Evolutionary conservation across 768 basidiomycete species (phyloP).

Genomic region (Tulasnella sp.): DNA sequence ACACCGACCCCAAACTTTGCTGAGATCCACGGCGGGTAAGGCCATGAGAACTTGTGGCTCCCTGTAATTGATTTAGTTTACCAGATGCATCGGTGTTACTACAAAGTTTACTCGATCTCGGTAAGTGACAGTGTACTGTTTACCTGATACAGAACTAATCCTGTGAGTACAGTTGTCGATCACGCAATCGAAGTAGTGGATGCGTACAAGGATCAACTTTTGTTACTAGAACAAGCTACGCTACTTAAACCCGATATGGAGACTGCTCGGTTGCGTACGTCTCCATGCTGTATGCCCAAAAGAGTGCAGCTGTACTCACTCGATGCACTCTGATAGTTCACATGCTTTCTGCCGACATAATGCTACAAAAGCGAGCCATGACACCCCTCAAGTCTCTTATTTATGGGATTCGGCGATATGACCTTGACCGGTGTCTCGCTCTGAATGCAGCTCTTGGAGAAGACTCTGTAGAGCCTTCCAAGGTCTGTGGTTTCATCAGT

Average conservation of each 20-base stretch:
- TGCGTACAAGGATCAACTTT: constrained; percentile 44
- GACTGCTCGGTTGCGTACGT: constrained; percentile 45
- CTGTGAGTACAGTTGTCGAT: constrained; percentile 17
- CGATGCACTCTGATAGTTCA: constrained; percentile 37
- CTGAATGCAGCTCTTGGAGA: constrained; percentile 32
- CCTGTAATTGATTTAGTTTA: not conserved
- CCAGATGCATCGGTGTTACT: constrained; percentile 55
- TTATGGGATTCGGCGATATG: constrained; percentile 55
- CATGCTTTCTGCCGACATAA: constrained; percentile 61
- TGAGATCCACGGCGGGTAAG: constrained; percentile 36
- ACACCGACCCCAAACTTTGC: constrained; percentile 42
- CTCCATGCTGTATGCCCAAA: not conserved
- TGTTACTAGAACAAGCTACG: constrained; percentile 46
- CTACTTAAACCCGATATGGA: constrained; percentile 48
- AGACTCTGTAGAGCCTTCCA: constrained; percentile 19
- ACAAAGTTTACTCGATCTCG: constrained; percentile 50
- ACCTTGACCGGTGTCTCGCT: constrained; percentile 52
- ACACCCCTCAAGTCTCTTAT: constrained; percentile 59
- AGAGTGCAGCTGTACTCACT: not conserved
- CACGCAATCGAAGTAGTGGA: constrained; percentile 34
- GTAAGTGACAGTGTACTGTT: constrained; percentile 20
- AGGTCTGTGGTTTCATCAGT: constrained; percentile 50
- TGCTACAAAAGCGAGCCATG: constrained; percentile 57
- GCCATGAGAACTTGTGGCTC: not conserved
- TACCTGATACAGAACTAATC: not conserved